Percentiles rank a stretch among this genome's conserved stretches.
Conservation (phyloP, 1,139 yeast genomes). For the Yamadazyma buinensis region DNA sequence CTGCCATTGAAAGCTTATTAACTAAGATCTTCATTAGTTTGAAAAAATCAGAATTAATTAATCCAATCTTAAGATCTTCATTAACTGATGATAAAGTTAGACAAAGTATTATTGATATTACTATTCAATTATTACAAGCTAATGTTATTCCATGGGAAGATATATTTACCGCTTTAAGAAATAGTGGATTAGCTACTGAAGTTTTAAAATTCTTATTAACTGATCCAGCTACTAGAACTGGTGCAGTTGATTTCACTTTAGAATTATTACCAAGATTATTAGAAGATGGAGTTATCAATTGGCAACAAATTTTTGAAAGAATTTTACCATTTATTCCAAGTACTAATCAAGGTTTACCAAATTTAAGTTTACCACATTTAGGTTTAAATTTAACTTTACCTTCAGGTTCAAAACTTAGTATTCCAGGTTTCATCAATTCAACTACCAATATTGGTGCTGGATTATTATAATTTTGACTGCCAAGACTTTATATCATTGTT, state of each 20-base stretch:
- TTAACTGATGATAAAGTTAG: conserved; percentile 30
- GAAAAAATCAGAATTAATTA: conserved; percentile 29
- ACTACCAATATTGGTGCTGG: neutral
- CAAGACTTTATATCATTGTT: too few species aligned
- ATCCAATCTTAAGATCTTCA: conserved; percentile 23
- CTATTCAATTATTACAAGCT: conserved; percentile 24
- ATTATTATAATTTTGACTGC: too few species aligned
- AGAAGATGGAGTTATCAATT: conserved; percentile 11
- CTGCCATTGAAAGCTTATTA: conserved; percentile 20
- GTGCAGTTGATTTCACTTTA: conserved; percentile 23
- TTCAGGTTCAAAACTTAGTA: neutral
- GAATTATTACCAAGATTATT: conserved; percentile 27
- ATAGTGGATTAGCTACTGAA: conserved; percentile 30
- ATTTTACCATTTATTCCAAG: conserved; percentile 2
- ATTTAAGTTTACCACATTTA: neutral
- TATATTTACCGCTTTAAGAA: conserved; percentile 27
- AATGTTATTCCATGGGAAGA: conserved; percentile 34
- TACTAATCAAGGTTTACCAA: neutral
- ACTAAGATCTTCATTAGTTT: conserved; percentile 23
- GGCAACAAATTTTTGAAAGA: conserved; percentile 9
- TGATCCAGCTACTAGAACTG: conserved; percentile 28
- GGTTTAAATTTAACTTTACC: neutral
- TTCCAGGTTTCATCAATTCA: neutral
- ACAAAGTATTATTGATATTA: conserved; percentile 20
- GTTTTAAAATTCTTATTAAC: conserved; percentile 23